Evolutionary conservation across 306 rosid genomes (phyloP), one percentile per base, ranked within the genome.

Genomic region (Cicer arietinum): DNA sequence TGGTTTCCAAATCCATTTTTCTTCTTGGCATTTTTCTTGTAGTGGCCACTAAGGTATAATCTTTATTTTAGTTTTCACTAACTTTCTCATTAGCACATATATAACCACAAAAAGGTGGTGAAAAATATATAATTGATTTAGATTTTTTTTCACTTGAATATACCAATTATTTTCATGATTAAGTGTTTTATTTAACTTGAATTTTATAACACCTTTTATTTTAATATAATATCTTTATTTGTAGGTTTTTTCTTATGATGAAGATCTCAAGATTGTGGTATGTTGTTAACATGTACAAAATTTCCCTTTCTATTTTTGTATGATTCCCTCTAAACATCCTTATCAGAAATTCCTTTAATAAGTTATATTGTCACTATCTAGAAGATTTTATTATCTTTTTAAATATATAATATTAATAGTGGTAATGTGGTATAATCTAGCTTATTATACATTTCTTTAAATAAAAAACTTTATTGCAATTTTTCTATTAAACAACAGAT

Each of bases 1-100:
- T 91, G 97, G 83, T 86, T 86, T 73, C 39, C 84, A 87, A 80
- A 74, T 67, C 82, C 60, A 64, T 89, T 69, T 59, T 86, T 67
- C 77, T 91, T 62, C 71, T 86, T 25, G 45, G 60, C 59, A 68
- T 82, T 67, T 8, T 81, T 78, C 88, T 91, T 22, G 45, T 80
- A 52, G 60, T 85, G 0, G 12, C 85, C 41, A 30, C 90, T 3
- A 63, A 66, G 88, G 94, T 87, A 75, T 69, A 7, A 20, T 20
- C 42, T 22, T 71, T 16, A 1, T 16, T 58, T 25, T 56, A 1
- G 44, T 44, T 75, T 16, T 46, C 56, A 30, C 67, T 30, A 61
- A n/a, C 75, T 63, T 67, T 8, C 63, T 1, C 69, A 44, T 46
- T 37, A 63, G 39, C 51, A 44, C 10, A 53, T 6, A 37, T 3